These are phyloP conservation scores for Moesziomyces antarcticus DNA, from an alignment of 1,284 basidiomycete species.

Conservation along the genomic window DNA sequence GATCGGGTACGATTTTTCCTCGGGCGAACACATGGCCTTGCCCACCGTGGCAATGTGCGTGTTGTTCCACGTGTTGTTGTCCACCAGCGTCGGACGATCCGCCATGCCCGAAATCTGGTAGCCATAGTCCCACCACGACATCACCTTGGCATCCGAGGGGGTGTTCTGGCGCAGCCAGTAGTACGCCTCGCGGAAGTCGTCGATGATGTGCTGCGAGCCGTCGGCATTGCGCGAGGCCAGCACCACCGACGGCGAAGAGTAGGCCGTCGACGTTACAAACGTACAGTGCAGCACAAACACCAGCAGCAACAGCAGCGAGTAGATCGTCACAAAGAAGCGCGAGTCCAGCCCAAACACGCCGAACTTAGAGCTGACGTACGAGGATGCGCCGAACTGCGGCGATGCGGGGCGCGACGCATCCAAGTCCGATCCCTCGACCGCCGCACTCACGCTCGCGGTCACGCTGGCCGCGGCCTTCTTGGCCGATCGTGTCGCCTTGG, in stretches of 20 bases:
- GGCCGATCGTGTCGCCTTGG: constrained; percentile 67
- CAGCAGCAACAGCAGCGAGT: constrained; percentile 81
- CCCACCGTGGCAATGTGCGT: constrained; percentile 70
- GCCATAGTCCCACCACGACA: constrained; percentile 99
- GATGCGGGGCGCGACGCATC: constrained; percentile 21
- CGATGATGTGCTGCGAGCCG: constrained; percentile 93
- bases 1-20: constrained; percentile 97
- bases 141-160: constrained; percentile 86
- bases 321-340: constrained; percentile 79
- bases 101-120: constrained; percentile 99
- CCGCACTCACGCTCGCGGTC: constrained; percentile 34
- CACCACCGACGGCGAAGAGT: constrained; percentile 98
- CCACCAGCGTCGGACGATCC: constrained; percentile 93
- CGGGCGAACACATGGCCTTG: constrained; percentile 87
- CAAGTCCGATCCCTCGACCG: constrained; percentile 7
- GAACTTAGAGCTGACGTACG: constrained; percentile 56
- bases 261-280: constrained; percentile 92
- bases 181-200: constrained; percentile 99
- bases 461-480: constrained; percentile 62
- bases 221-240: constrained; percentile 83
- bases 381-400: constrained; percentile 25
- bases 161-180: constrained; percentile 99
- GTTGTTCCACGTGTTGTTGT: constrained; percentile 99
- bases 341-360: constrained; percentile 89
- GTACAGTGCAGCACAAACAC: constrained; percentile 90